phyloP scores from a whole-genome alignment of 345 rosid species.

The Salix purpurea region DNA sequence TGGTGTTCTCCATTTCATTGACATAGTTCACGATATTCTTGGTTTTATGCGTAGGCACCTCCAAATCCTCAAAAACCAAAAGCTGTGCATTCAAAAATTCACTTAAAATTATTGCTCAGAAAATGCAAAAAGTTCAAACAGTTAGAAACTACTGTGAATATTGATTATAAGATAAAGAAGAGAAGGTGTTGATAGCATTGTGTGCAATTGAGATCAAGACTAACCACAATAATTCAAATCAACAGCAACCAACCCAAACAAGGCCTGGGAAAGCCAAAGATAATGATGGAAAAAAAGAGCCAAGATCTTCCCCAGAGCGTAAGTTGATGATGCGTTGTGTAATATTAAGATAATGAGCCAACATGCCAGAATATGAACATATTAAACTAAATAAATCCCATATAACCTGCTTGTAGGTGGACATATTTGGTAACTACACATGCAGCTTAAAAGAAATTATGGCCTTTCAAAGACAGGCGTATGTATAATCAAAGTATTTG shows the following conservation, averaged over 20 bases:
- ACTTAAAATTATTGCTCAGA: background rate
- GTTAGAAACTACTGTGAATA: background rate
- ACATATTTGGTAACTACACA: background rate
- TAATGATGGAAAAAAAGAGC: background rate
- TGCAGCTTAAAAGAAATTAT: background rate
- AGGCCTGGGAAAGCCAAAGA: background rate
- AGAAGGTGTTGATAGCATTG: too few relatives aligned
- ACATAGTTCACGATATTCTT: constrained; percentile 65
- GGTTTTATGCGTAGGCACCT: constrained; percentile 77
- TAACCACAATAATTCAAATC: background rate
- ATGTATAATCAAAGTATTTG: background rate
- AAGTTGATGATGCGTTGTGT: background rate
- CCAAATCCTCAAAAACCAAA: constrained; percentile 75
- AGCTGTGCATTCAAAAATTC: constrained; percentile 48
- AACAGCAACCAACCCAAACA: background rate
- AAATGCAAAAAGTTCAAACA: background rate
- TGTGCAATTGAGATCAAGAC: background rate
- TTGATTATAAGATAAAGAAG: background rate
- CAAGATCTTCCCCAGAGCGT: background rate
- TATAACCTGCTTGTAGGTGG: background rate
- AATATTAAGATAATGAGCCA: background rate
- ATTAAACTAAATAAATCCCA: background rate
- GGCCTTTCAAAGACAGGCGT: background rate
- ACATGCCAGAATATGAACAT: background rate
- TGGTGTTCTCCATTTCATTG: constrained; percentile 68